Conservation (phyloP, 306 rosid species). For the Astragalus glycyphyllos region DNA sequence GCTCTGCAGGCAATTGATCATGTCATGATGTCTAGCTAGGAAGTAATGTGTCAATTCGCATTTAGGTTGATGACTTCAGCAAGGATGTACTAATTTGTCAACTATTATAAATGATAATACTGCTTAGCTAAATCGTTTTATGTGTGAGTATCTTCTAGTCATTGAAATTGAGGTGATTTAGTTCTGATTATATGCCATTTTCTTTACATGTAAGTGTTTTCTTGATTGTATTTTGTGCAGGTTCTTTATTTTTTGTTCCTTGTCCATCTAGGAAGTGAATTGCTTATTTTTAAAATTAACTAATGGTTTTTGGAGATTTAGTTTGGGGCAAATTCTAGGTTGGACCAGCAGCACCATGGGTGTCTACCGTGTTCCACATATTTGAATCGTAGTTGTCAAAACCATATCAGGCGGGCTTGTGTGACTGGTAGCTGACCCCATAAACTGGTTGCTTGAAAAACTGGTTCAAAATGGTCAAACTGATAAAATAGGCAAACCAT, state of each 20-base stretch:
- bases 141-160: conserved; percentile 29
- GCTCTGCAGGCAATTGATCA: conserved; percentile 87
- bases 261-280: background rate
- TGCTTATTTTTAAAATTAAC: conserved; percentile 20
- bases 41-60: conserved; percentile 34
- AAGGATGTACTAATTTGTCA: conserved; percentile 37
- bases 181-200: conserved; percentile 34
- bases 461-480: too few species aligned
- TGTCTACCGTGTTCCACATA: too few species aligned
- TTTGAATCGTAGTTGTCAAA: too few species aligned
- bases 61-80: conserved; percentile 39
- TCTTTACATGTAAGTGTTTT: background rate
- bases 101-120: conserved; percentile 14
- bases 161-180: conserved; percentile 45
- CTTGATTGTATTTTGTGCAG: conserved; percentile 29
- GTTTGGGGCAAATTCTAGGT: too few species aligned
- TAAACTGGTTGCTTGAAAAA: too few species aligned
- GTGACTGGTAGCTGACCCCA: too few species aligned
- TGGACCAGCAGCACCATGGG: too few species aligned
- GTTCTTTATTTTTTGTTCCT: conserved; percentile 18
- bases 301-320: background rate
- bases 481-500: too few species aligned
- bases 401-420: too few species aligned
- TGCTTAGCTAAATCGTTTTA: conserved; percentile 40
- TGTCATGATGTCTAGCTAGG: conserved; percentile 88